These are phyloP conservation scores for Lathyrus aphaca DNA, from an alignment of 306 rosid species.

Conservation along the genomic window DNA sequence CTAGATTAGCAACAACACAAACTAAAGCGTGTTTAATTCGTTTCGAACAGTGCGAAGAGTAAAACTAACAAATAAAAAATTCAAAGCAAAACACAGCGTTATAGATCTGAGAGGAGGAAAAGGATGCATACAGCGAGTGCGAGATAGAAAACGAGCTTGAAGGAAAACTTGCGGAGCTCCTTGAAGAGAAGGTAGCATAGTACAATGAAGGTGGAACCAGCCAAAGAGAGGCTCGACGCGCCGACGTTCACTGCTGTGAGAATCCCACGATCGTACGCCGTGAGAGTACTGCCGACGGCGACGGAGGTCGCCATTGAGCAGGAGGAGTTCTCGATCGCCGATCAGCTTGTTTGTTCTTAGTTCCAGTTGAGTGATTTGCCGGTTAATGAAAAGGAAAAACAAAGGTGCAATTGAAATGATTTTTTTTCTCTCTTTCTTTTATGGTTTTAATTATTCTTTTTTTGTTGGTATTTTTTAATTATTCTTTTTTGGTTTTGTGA, in stretches of 20 bases:
- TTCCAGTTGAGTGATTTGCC: background rate
- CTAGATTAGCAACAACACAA: constrained; percentile 21
- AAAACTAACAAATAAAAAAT: too few relatives aligned
- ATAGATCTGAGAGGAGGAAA: constrained; percentile 34
- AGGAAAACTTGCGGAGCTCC: constrained; percentile 99
- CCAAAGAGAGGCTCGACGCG: constrained; percentile 85
- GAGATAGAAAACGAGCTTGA: constrained; percentile 98
- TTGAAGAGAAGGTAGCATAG: constrained; percentile 96
- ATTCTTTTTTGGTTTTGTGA: background rate
- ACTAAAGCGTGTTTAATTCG: background rate
- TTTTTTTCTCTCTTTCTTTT: background rate
- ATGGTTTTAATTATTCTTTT: background rate
- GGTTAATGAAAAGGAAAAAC: background rate
- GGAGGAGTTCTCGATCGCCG: constrained; percentile 15
- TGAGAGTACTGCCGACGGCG: constrained; percentile 51
- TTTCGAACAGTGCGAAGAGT: too few relatives aligned
- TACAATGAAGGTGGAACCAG: constrained; percentile 86
- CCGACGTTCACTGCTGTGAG: constrained; percentile 68
- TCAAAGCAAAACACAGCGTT: constrained; percentile 7
- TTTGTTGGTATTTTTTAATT: background rate
- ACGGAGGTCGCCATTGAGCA: constrained; percentile 54
- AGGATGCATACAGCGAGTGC: constrained; percentile 72
- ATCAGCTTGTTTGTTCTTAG: constrained; percentile 26
- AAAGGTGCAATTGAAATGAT: background rate
- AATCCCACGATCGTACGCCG: constrained; percentile 65